A percentile compares a stretch with the other conserved stretches of the same genome.
Evolutionary conservation across 176 grass and related monocot species (phyloP).

Genomic region (Bolboschoenus planiculmis): DNA sequence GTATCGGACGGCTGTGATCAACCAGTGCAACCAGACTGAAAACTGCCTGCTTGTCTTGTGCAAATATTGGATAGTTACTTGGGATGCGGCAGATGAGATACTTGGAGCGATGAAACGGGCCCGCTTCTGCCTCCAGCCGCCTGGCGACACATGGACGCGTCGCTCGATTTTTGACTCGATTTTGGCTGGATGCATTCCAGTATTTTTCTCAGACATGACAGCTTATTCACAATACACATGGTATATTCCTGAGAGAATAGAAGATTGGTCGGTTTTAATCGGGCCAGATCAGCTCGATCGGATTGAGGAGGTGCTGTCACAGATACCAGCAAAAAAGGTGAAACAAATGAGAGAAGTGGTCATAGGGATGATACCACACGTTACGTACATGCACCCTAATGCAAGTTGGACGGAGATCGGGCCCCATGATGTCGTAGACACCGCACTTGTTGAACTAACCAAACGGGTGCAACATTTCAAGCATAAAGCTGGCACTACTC

Average conservation of each 20-base stretch:
- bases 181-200: slow-evolving; percentile 51
- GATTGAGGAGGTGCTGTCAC: slow-evolving; percentile 22
- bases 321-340: slow-evolving; percentile 13
- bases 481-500: background rate
- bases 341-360: slow-evolving; percentile 29
- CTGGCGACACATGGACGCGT: slow-evolving; percentile 54
- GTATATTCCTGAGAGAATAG: slow-evolving; percentile 30
- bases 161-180: slow-evolving; percentile 64
- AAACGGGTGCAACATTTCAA: slow-evolving; percentile 11
- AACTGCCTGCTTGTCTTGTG: slow-evolving; percentile 19
- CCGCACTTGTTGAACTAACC: slow-evolving; percentile 26
- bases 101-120: slow-evolving; percentile 37
- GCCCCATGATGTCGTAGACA: slow-evolving; percentile 27
- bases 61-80: background rate
- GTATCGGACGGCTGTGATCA: background rate
- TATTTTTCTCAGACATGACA: slow-evolving; percentile 52
- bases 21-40: slow-evolving; percentile 23
- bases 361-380: slow-evolving; percentile 23
- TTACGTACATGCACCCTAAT: slow-evolving; percentile 33
- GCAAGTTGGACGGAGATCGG: background rate
- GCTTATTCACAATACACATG: slow-evolving; percentile 50
- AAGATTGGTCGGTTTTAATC: slow-evolving; percentile 35
- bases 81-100: background rate
- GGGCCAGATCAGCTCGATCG: slow-evolving; percentile 9
- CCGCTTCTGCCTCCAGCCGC: slow-evolving; percentile 68